Percentiles rank a stretch among this genome's conserved stretches.
Evolutionary conservation across 2,329 filamentous ascomycete species (phyloP).

Genomic region (Kalaharituber pfeilii): DNA sequence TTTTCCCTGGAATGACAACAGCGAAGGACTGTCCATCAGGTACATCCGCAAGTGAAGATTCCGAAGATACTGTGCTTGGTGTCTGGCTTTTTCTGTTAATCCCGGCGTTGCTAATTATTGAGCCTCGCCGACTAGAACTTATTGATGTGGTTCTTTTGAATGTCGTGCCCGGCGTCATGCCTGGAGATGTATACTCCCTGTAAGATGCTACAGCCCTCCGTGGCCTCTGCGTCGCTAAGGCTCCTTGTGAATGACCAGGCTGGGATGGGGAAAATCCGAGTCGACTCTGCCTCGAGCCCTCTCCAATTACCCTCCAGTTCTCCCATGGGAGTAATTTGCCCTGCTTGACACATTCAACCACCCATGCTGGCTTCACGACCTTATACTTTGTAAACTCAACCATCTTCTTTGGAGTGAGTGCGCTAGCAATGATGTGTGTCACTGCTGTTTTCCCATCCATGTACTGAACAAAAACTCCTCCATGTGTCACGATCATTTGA

Average conservation of each 20-base stretch:
- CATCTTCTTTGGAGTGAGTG: constrained; percentile 77
- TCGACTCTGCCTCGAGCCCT: constrained; percentile 61
- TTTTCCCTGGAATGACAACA: neutral
- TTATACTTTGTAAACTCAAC: constrained; percentile 76
- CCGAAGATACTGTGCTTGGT: neutral
- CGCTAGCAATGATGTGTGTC: constrained; percentile 88
- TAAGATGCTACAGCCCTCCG: neutral
- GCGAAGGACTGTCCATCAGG: neutral
- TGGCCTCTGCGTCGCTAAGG: neutral
- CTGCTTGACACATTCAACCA: constrained; percentile 71
- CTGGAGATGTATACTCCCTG: neutral
- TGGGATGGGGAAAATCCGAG: constrained; percentile 35
- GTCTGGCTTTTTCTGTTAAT: neutral
- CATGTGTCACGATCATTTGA: constrained; percentile 71
- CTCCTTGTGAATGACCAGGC: neutral
- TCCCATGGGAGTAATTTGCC: constrained; percentile 74
- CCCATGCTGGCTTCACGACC: constrained; percentile 87
- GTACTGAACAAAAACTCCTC: constrained; percentile 90
- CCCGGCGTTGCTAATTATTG: neutral
- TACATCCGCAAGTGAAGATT: neutral
- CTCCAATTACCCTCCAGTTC: constrained; percentile 65
- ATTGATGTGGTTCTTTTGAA: neutral
- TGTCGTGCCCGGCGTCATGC: neutral
- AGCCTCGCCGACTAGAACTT: neutral
- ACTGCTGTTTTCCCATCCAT: constrained; percentile 85